A percentile compares a stretch with the other conserved stretches of the same genome.
Evolutionary conservation across 805 yeast species (phyloP).

Genomic region (Cyberlindnera veronae): DNA sequence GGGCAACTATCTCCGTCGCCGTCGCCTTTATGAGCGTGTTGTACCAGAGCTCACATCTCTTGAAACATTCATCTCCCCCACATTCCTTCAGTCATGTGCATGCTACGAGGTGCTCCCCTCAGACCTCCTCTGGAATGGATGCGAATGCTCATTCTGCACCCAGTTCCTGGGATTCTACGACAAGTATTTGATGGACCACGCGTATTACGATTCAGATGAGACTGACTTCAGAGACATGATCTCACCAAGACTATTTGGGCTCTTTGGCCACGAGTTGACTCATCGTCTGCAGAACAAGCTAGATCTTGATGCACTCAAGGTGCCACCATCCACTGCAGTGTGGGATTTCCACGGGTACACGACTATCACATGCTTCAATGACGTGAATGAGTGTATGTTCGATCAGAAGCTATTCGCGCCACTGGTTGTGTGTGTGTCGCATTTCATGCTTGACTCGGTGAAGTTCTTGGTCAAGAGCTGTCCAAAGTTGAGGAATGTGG

Average conservation of each 20-base stretch:
- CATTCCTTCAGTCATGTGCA: slow-evolving; percentile 53
- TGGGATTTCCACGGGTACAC: slow-evolving; percentile 53
- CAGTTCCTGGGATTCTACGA: slow-evolving; percentile 50
- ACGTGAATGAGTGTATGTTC: slow-evolving; percentile 37
- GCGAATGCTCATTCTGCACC: slow-evolving; percentile 56
- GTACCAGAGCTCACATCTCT: slow-evolving; percentile 44
- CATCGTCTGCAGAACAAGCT: slow-evolving; percentile 31
- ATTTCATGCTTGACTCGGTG: slow-evolving; percentile 44
- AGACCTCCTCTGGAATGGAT: slow-evolving; percentile 75
- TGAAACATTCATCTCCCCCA: slow-evolving; percentile 51
- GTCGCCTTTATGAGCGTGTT: slow-evolving; percentile 44
- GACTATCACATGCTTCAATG: slow-evolving; percentile 37
- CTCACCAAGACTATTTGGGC: slow-evolving; percentile 53
- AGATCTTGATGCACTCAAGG: slow-evolving; percentile 31
- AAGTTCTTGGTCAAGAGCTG: slow-evolving; percentile 30
- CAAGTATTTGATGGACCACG: slow-evolving; percentile 59
- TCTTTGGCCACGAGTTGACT: slow-evolving; percentile 43
- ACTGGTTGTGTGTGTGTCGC: slow-evolving; percentile 40
- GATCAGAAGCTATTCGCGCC: slow-evolving; percentile 42
- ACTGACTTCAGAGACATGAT: slow-evolving; percentile 57
- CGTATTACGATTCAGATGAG: slow-evolving; percentile 45
- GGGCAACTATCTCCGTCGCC: slow-evolving; percentile 65
- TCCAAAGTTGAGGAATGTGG: slow-evolving; percentile 33
- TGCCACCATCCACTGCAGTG: slow-evolving; percentile 31
- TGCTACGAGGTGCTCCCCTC: slow-evolving; percentile 71